Conservation (phyloP, 169 alveolate species). For the Miamiensis avidus region DNA sequence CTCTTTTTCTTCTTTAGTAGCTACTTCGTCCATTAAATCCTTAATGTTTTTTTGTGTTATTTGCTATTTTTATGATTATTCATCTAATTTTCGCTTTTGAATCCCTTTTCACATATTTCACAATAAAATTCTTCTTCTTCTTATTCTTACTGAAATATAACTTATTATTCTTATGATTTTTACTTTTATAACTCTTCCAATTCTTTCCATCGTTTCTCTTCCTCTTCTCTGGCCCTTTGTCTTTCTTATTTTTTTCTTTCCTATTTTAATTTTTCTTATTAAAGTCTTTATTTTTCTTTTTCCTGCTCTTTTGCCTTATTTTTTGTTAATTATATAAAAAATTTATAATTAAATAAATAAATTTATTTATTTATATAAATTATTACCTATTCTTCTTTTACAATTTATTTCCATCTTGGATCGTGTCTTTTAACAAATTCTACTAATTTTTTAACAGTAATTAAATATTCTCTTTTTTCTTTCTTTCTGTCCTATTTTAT, state of each 20-base stretch:
- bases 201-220: conserved; percentile 55
- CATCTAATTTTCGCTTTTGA: conserved; percentile 63
- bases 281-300: conserved; percentile 39
- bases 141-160: conserved; percentile 44
- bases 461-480: conserved; percentile 58
- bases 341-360: too few relatives aligned
- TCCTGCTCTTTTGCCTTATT: conserved; percentile 40
- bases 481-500: conserved; percentile 46
- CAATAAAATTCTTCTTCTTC: conserved; percentile 52
- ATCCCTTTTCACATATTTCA: conserved; percentile 59
- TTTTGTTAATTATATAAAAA: too few relatives aligned
- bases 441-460: conserved; percentile 48
- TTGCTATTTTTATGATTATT: conserved; percentile 58
- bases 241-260: conserved; percentile 30
- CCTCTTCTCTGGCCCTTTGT: conserved; percentile 42
- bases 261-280: conserved; percentile 41
- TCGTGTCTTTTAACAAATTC: conserved; percentile 60
- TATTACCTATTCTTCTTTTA: conserved; percentile 18
- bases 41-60: conserved; percentile 60
- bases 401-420: conserved; percentile 50
- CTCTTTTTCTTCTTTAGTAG: conserved; percentile 21
- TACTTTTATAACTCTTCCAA: conserved; percentile 34
- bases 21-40: conserved; percentile 45
- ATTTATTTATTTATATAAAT: too few relatives aligned
- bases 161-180: conserved; percentile 46